Evolutionary conservation across 2,329 filamentous ascomycete species (phyloP).

Genomic region (Cytospora piceae): DNA sequence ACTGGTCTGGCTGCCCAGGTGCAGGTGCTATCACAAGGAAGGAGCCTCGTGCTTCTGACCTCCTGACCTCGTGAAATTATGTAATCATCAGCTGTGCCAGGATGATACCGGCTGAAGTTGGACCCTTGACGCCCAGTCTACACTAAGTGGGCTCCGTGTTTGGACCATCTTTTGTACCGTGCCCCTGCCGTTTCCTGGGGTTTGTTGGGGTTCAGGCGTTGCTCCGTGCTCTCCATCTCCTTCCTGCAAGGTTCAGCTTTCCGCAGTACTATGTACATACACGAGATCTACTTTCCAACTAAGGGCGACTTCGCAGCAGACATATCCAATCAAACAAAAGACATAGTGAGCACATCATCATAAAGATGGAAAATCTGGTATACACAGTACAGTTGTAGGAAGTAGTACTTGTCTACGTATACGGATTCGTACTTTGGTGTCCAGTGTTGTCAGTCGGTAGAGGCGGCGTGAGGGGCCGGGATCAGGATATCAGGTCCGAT

Average conservation of each 20-base stretch:
- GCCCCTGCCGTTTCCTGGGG: not conserved
- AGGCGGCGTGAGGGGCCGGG: slow-evolving; percentile 19
- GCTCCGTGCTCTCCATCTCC: not conserved
- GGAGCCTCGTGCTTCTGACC: not conserved
- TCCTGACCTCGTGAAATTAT: not conserved
- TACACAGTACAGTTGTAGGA: no score
- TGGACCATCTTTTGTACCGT: not conserved
- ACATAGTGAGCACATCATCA: no score
- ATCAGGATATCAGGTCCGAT: slow-evolving; percentile 13
- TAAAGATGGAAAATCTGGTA: no score
- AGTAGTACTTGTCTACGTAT: no score
- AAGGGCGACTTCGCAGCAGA: no score
- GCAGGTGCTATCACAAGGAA: not conserved
- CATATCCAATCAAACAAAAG: no score
- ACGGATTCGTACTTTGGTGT: not conserved
- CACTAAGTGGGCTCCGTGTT: slow-evolving; percentile 9
- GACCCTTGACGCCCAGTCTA: slow-evolving; percentile 3
- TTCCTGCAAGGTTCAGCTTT: not conserved
- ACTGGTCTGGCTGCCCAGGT: no score
- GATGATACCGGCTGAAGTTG: slow-evolving; percentile 3
- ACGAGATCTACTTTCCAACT: no score
- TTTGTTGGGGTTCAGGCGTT: not conserved
- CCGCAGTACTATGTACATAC: no score
- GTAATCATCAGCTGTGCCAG: slow-evolving; percentile 1
- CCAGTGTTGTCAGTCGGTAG: slow-evolving; percentile 6